Conservation (phyloP, 352 stramenopile genomes). For the Phytophthora pluvialis region DNA sequence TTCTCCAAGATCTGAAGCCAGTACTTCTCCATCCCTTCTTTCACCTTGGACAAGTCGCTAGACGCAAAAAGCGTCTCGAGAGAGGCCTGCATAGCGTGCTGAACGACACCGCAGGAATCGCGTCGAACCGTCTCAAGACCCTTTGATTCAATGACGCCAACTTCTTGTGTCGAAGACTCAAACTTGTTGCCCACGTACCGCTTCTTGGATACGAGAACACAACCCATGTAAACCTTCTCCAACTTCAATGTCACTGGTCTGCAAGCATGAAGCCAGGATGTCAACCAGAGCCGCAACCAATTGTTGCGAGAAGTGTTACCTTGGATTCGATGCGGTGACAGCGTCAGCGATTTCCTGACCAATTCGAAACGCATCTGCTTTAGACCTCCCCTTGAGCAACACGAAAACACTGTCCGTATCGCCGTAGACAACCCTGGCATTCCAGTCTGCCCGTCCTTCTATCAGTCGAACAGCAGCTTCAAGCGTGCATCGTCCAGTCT, state of each 20-base stretch:
- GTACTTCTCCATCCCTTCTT: conserved; percentile 62
- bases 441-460: conserved; percentile 82
- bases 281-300: background rate
- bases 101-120: conserved; percentile 92
- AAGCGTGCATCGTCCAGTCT: conserved; percentile 91
- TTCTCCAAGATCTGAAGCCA: conserved; percentile 77
- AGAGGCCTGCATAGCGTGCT: conserved; percentile 67
- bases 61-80: conserved; percentile 74
- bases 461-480: conserved; percentile 94
- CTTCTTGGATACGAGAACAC: conserved; percentile 95
- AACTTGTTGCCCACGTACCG: conserved; percentile 92
- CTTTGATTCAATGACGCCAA: conserved; percentile 88
- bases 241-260: conserved; percentile 86
- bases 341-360: conserved; percentile 90
- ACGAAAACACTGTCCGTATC: conserved; percentile 99
- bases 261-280: background rate
- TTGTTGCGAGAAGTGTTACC: conserved; percentile 28
- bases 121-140: conserved; percentile 93
- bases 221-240: conserved; percentile 94
- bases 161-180: conserved; percentile 59
- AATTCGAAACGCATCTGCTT: conserved; percentile 95
- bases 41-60: conserved; percentile 76
- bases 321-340: conserved; percentile 89
- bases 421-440: conserved; percentile 94
- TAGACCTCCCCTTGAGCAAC: conserved; percentile 92